Percentiles rank a stretch among this genome's conserved stretches.
phyloP scores from a whole-genome alignment of 2,329 filamentous ascomycete genomes.

The Macroventuria anomochaeta region DNA sequence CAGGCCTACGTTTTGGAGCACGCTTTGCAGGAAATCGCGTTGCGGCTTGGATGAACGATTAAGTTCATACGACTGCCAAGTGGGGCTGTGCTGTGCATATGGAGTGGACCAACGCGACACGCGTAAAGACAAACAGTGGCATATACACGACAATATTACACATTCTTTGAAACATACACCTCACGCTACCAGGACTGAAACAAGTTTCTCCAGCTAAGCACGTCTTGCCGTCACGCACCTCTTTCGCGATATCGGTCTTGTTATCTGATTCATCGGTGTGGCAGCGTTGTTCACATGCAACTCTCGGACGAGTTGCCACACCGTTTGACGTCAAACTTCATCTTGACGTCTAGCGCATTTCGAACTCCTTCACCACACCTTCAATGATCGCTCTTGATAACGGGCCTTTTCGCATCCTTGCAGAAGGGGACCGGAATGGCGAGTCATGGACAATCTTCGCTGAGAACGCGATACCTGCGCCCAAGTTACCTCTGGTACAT shows the following conservation, averaged over 20 bases:
- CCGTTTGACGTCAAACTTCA: constrained; percentile 1
- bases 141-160: not conserved
- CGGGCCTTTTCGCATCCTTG: constrained; percentile 4
- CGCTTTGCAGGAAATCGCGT: constrained; percentile 85
- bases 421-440: not conserved
- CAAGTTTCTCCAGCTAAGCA: constrained; percentile 3
- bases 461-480: not conserved
- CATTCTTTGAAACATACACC: constrained; percentile 7
- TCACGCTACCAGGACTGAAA: constrained; percentile 1
- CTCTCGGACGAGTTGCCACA: constrained; percentile 10
- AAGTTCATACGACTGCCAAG: constrained; percentile 6
- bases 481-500: not conserved
- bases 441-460: constrained; percentile 2
- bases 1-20: constrained; percentile 83
- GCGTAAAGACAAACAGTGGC: constrained; percentile 3
- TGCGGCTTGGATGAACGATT: constrained; percentile 86
- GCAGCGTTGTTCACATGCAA: constrained; percentile 15
- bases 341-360: constrained; percentile 5
- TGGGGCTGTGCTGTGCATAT: constrained; percentile 3
- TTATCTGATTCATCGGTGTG: constrained; percentile 14
- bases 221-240: constrained; percentile 7
- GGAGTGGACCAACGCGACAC: not conserved
- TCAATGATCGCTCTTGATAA: not conserved
- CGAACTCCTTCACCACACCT: constrained; percentile 9
- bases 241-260: not conserved